Evolutionary conservation across 2,329 filamentous ascomycete species (phyloP), one percentile per base, ranked within the genome.

Genomic region (Mycosphaerella arachidis): DNA sequence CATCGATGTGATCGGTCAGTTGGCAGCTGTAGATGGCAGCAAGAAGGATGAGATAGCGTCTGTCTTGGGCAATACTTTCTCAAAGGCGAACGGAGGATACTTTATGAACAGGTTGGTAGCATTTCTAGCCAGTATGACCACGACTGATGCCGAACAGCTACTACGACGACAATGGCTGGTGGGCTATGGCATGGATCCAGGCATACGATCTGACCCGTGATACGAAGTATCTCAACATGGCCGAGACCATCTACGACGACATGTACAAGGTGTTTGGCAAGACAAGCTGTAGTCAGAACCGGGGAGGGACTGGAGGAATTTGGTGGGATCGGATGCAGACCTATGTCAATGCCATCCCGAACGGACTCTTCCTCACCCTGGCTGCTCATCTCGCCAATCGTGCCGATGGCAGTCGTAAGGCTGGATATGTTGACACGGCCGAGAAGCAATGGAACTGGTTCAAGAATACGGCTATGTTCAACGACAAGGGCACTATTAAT

Each of bases 381-480:
- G 82, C 81, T 2, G 81, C 82, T 8, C 78, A 82, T 60, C 76
- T 85, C 7, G 81, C 82, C 1, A 83, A 80, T 45, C 79, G 83
- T 2, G 75, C 73, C 0, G 64, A 72, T 0, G 63, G 67, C 1
- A 18, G 9, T 10, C 18, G 10, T 18, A 48, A 48, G 18, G 74
- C 74, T 0, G 70, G 73, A 16, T 83, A 82, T 59, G 63, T 76
- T 1, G 62, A 74, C 31, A 78, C 75, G 72, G 82, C 82, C 0
- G 63, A 76, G 53, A 74, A 72, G 48, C 74, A 80, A 51, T 79
- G 82, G 72, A 63, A 73, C 2, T 85, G 82, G 82, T 82, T 85
- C 61, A 20, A 27, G 6, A 30, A 29, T 6, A 56, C 24, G 6
- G 54, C 35, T 2, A 6, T 56, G 54, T 46, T 48, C 12, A 56